Evolutionary conservation across 1,139 yeast genomes (phyloP), one percentile per base, ranked within the genome.

Genomic region (Hemisphaericaspora xylanilytica): DNA sequence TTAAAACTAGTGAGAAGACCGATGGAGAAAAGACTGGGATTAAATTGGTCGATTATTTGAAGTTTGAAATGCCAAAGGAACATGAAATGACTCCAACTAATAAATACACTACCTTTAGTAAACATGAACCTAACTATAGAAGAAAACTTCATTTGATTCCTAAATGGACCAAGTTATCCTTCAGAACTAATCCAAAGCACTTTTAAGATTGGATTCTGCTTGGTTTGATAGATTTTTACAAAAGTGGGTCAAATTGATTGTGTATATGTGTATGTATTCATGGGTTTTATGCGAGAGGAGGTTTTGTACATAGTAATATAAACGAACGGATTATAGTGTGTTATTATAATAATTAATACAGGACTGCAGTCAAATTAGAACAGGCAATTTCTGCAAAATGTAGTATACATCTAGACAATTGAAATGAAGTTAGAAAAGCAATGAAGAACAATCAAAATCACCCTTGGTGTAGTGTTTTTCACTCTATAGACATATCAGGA

Each of bases 131-230:
- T 55, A 82, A 82, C 22, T 92, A 90, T 65, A 79, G 98, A 67
- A 92, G 89, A 67, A 81, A 94, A 48, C 80, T 86, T 20, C 97
- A 92, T 59, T 78, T 67, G 60, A 85, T 83, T 25, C 95, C 95
- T 15, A 85, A 87, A 55, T 88, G 95, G 95, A 90, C 97, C 41
- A 87, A 85, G 65, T 61, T 79, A 47, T 80, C 95, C 12, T 75
- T 84, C 60, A 80, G 97, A 67, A 79, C 75, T 42, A 85, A 86
- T 55, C 97, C 97, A 34, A 74, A 78, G 47, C 77, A 85, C 59
- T 87, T 82, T 63, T 89, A 72, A 39, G 14, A 12, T 25, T 25
- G 28, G 28, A 24, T n/a, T n/a, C n/a, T n/a, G n/a, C n/a, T n/a
- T n/a, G n/a, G n/a, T n/a, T 26, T 26, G 31, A 16, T 16, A 9